Evolutionary conservation across 345 rosid species (phyloP), one percentile per base, ranked within the genome.

Genomic region (Raphanus raphanistrum): DNA sequence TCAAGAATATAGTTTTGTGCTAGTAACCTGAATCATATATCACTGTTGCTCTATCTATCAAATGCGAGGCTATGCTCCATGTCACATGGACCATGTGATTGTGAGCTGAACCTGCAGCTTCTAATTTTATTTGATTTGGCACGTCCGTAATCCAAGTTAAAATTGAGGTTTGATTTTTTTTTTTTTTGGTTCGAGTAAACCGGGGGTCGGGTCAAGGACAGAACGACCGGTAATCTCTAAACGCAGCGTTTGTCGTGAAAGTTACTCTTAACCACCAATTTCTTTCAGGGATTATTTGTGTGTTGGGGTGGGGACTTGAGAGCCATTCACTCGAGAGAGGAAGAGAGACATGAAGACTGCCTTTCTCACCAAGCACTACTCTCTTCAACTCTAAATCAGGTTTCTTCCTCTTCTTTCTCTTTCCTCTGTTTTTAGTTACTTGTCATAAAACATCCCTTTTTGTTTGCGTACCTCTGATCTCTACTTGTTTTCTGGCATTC

Each of bases 231-330:
- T 45, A n/a, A 48, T 13, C 55, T 50, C 8, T 50, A 50, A 8
- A 50, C 55, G 55, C 55, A 5, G 55, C 76, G 70, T 63, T 73
- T 63, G 65, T 36, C 13, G n/a, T 70, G 13, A 26, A 71, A 12
- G 45, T 17, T 13, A 21, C 48, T 8, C 16, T 5, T 5, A 72
- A 17, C 76, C 76, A 72, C 76, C 4, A 28, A 10, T 43, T n/a
- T 28, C 31, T 21, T 0, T 57, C 8, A 13, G 27, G 2, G 75
- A 36, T 60, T 9, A 3, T 29, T 29, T 28, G 28, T 66, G 68
- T 54, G 74, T 28, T 28, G 31, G 21, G 25, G 4, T n/a, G 63
- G 25, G 38, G 10, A 71, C 26, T 15, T 45, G 31, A 72, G 58
- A 72, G 17, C 69, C 61, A 45, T 17, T 48, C 57, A 58, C 55